Conservation (phyloP, 1,139 yeast species). For the Blastobotrys raffinosifermentans region DNA sequence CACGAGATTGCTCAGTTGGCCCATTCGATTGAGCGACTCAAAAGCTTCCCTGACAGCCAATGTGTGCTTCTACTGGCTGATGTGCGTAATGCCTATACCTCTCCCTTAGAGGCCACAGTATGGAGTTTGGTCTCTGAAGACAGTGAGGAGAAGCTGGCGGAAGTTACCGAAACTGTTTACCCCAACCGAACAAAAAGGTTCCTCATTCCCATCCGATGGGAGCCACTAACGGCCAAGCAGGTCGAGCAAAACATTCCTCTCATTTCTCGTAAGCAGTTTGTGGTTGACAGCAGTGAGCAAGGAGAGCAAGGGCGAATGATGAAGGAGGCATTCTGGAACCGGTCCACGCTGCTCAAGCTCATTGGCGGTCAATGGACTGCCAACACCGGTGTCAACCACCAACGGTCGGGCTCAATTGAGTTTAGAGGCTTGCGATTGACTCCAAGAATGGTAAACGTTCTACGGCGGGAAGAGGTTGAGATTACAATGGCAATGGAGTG, state of each 20-base stretch:
- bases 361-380: conserved; percentile 60
- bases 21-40: too few species aligned
- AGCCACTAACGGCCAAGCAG: conserved; percentile 41
- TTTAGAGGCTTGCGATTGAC: conserved; percentile 60
- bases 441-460: conserved; percentile 35
- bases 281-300: conserved; percentile 53
- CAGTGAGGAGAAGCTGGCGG: conserved; percentile 14
- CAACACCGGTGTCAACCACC: conserved; percentile 2
- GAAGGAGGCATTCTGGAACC: conserved; percentile 72
- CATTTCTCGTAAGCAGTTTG: conserved; percentile 57
- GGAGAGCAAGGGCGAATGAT: conserved; percentile 48
- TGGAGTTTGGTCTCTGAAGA: conserved; percentile 25
- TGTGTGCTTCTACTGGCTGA: conserved; percentile 64
- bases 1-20: too few species aligned
- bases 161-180: conserved; percentile 33
- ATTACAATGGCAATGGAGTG: conserved; percentile 29
- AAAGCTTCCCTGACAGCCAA: conserved; percentile 17
- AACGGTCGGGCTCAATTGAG: conserved; percentile 53
- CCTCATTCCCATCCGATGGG: conserved; percentile 61
- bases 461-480: conserved; percentile 46
- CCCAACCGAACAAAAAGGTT: conserved; percentile 55
- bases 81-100: conserved; percentile 61
- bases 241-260: conserved; percentile 61
- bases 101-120: conserved; percentile 33
- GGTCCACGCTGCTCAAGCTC: conserved; percentile 54